Percentiles rank a stretch among this genome's conserved stretches.
phyloP scores from a whole-genome alignment of 208 protist species.

The Leishmania major region DNA sequence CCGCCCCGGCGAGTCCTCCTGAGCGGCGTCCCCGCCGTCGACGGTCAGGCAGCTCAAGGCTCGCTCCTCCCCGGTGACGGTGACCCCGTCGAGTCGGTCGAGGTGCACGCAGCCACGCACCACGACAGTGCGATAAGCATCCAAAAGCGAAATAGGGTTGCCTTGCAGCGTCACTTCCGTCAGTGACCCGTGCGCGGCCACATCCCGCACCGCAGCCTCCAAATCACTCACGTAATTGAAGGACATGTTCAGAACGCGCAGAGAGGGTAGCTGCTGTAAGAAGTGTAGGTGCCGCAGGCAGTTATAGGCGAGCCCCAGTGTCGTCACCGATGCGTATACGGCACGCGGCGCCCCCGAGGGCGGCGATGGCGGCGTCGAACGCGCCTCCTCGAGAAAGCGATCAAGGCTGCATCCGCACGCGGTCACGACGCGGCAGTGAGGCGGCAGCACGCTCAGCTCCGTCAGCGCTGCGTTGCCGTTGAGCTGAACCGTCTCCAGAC shows the following conservation, averaged over 20 bases:
- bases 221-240: slow-evolving; percentile 65
- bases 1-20: not conserved
- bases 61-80: slow-evolving; percentile 47
- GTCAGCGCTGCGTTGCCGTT: slow-evolving; percentile 59
- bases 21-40: not conserved
- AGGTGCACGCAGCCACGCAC: slow-evolving; percentile 50
- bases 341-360: slow-evolving; percentile 4
- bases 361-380: not conserved
- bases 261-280: slow-evolving; percentile 42
- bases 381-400: slow-evolving; percentile 15
- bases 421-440: slow-evolving; percentile 46
- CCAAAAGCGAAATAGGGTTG: slow-evolving; percentile 69
- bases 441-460: slow-evolving; percentile 57
- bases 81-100: slow-evolving; percentile 58
- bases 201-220: slow-evolving; percentile 30
- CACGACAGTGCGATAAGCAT: slow-evolving; percentile 60
- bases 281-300: slow-evolving; percentile 48
- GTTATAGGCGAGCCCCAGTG: slow-evolving; percentile 76
- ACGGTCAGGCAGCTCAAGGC: slow-evolving; percentile 9
- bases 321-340: slow-evolving; percentile 33
- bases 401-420: slow-evolving; percentile 56
- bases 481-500: slow-evolving; percentile 52
- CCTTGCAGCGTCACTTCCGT: slow-evolving; percentile 66
- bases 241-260: slow-evolving; percentile 71
- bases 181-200: slow-evolving; percentile 47